Base-by-base conservation (phyloP, 768 basidiomycete genomes). In the Suillus cothurnatus region DNA sequence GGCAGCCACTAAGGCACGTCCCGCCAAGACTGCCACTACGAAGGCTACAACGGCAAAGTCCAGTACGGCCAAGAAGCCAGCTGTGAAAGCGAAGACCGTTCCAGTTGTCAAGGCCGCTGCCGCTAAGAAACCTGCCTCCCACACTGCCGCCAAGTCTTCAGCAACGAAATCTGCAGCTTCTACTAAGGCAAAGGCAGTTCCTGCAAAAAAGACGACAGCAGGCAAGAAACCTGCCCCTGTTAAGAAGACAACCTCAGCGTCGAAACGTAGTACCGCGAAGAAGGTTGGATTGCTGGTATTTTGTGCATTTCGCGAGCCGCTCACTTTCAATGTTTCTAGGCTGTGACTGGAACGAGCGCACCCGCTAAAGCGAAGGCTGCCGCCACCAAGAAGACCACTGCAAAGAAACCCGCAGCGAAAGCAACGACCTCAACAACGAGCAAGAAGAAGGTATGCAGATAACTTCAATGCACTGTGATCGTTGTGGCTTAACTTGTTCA, bases 241-340 rank as follows among this genome's bases (percentile, higher is more conserved):
- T 34, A 85, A 84, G 78, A 84, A 84, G 75, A 73, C 71, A 0
- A 70, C 74, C 6, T 61, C 77, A 6, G 67, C 81, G 39, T 77
- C 84, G 55, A 86, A 84, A 73, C 80, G 86, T 39, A 86, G 82
- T 38, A 55, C 81, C 1, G 86, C 84, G 11, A 92, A 91, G 83
- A 92, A 90, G 86, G 88, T 88, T 52, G 43, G 69, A 66, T 41
- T 26, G 21, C 15, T 21, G 19, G 6, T 1, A 38, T 60, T 21
- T 61, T 65, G 50, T 19, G 6, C 49, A 58, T 8, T 45, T 19
- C n/a, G 11, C 61, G 31, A 57, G 61, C 38, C 43, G 21, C 53
- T 53, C 36, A 39, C 57, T 47, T 61, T 21, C n/a, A 50, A 69
- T 50, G 36, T 69, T 9, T 41, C 26, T 69, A 89, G 88, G 79